Evolutionary conservation across 805 yeast species (phyloP), one percentile per base, ranked within the genome.

Genomic region (Ogataea methylovora): DNA sequence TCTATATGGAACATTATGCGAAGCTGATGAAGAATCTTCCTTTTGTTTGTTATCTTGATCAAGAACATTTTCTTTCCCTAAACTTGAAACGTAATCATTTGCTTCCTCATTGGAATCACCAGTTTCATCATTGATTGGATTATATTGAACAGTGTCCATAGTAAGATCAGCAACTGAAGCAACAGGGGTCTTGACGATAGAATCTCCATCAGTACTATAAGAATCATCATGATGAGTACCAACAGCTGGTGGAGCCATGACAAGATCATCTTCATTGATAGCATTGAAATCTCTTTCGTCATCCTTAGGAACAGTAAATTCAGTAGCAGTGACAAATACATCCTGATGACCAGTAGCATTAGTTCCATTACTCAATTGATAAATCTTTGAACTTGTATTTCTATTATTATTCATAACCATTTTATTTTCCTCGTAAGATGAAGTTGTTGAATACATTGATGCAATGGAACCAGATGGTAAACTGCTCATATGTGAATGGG

Each of bases 261-360:
- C 18, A 10, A 5, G n/a, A n/a, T n/a, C n/a, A n/a, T n/a, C n/a
- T n/a, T 16, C 20, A 12, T 11, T 26, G 7, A 12, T 13, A 8
- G 7, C 18, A 14, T 26, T 26, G 28, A 26, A 15, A 7, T 24
- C 6, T 5, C 27, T 24, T 6, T 5, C n/a, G 4, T 18, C 30
- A 27, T 27, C 23, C n/a, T 13, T 23, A 12, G 30, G 21, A 9
- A 15, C 11, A 5, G 56, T 47, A 19, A 63, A 52, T 35, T 63
- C 65, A 0, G 63, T 49, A 1, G 69, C 69, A 2, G 69, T 63
- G 11, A 58, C 61, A 45, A 51, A 63, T 3, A 58, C 53, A 23
- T 62, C 67, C 6, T 42, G 38, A 16, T 47, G 52, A 4, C 54
- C 41, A 8, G 55, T 49, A 5, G 51, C 37, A 23, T 20, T 36